phyloP scores from a whole-genome alignment of 2,329 filamentous ascomycete genomes.

The Colletotrichum graminicola region DNA sequence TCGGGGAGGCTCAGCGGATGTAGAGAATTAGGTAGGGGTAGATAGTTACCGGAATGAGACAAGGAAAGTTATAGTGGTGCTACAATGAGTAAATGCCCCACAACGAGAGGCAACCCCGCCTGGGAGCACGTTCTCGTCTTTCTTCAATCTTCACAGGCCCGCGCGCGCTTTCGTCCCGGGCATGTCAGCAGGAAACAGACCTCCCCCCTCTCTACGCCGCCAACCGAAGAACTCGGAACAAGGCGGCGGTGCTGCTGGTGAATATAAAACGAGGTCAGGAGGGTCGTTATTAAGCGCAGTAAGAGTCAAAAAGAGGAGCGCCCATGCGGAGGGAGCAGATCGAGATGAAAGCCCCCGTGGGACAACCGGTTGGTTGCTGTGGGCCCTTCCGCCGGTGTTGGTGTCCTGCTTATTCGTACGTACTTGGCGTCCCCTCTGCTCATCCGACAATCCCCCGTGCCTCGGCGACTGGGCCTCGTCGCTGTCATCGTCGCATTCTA shows the following conservation, averaged over 20 bases:
- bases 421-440: not conserved
- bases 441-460: not conserved
- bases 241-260: not conserved
- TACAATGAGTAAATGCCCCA: not conserved
- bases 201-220: too few relatives aligned
- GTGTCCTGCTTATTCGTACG: not conserved
- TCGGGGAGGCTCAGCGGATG: not conserved
- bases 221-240: too few relatives aligned
- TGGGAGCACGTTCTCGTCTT: slow-evolving; percentile 1
- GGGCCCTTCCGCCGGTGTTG: not conserved
- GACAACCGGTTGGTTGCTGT: not conserved
- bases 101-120: not conserved
- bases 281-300: not conserved
- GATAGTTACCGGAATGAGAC: too few relatives aligned
- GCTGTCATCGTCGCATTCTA: not conserved
- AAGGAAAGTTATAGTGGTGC: too few relatives aligned
- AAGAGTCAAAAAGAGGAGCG: not conserved
- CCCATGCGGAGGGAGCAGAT: not conserved
- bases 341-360: not conserved
- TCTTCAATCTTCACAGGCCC: not conserved
- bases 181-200: too few relatives aligned
- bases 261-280: not conserved
- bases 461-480: not conserved
- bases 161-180: not conserved
- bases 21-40: too few relatives aligned